Evolutionary conservation across 805 yeast species (phyloP), one percentile per base, ranked within the genome.

Genomic region (Ogataea minuta): DNA sequence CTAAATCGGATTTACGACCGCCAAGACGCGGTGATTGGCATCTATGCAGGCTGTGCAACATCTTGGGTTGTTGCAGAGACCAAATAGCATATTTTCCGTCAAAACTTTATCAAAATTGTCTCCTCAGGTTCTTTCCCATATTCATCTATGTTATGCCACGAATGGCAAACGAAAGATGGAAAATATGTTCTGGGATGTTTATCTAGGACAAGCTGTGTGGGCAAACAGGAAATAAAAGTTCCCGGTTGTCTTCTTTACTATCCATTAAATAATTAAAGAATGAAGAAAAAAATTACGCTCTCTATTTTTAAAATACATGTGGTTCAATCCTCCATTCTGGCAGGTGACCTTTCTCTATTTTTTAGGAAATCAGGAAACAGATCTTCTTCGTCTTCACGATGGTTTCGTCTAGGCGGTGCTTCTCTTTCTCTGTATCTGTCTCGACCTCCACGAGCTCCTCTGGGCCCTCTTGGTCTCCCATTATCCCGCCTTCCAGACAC

Each of bases 101-200:
- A 31, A 13, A 37, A 60, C 77, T 83, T 85, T 84, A 27, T 28
- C 9, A 31, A 13, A 37, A 60, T 77, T 83, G 86, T 84, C 71
- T 76, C 84, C 54, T 74, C 72, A 74, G 72, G 67, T 69, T 79
- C 90, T 83, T 83, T 77, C 76, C 87, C 88, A 79, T 69, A 77
- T 74, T 76, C 88, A 81, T 78, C 82, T 75, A 64, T 68, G 71
- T 24, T 37, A 34, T 28, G 26, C 26, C 10, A 45, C 34, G 19
- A 31, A 19, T 19, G 31, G 14, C 32, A 44, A 43, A 59, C 67
- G 72, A 70, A 79, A 76, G 77, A 79, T 78, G 89, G 86, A 79
- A 76, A 83, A 83, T 83, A 82, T 82, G 91, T 83, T 77, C 70
- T 72, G 69, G 71, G 88, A 74, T 55, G 56, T 76, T 70, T 56